phyloP scores from a whole-genome alignment of 345 rosid species.

The Kernera saxatilis region DNA sequence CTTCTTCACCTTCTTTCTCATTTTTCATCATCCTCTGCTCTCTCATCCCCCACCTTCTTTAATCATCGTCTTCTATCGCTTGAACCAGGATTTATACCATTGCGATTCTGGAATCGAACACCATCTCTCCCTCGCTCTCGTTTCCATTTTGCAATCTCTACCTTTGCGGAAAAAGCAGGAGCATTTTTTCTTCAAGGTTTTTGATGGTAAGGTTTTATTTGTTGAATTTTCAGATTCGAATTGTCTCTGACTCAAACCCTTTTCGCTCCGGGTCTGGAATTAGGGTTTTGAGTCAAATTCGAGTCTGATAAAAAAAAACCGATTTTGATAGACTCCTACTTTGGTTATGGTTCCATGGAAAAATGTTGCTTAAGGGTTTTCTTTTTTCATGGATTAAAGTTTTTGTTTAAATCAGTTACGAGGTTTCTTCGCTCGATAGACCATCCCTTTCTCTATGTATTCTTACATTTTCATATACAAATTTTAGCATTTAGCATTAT shows the following conservation, averaged over 20 bases:
- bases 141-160: not conserved
- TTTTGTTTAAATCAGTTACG: not conserved
- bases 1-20: not conserved
- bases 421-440: not conserved
- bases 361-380: slow-evolving; percentile 15
- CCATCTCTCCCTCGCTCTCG: not conserved
- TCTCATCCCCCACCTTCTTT: slow-evolving; percentile 1
- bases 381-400: not conserved
- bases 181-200: not conserved
- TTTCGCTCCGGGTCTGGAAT: not conserved
- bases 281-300: slow-evolving; percentile 3
- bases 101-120: not conserved
- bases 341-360: not conserved
- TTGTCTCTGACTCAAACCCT: not conserved
- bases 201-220: not conserved
- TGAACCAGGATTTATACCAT: not conserved
- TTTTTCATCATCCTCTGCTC: slow-evolving; percentile 6
- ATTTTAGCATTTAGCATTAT: slow-evolving; percentile 3
- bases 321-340: not conserved
- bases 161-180: not conserved
- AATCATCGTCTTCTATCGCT: not conserved
- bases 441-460: not conserved
- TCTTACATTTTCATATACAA: not conserved
- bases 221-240: not conserved
- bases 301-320: slow-evolving; percentile 1